Evolutionary conservation across 176 grass and related monocot genomes (phyloP).

Genomic region (Ensete glaucum): DNA sequence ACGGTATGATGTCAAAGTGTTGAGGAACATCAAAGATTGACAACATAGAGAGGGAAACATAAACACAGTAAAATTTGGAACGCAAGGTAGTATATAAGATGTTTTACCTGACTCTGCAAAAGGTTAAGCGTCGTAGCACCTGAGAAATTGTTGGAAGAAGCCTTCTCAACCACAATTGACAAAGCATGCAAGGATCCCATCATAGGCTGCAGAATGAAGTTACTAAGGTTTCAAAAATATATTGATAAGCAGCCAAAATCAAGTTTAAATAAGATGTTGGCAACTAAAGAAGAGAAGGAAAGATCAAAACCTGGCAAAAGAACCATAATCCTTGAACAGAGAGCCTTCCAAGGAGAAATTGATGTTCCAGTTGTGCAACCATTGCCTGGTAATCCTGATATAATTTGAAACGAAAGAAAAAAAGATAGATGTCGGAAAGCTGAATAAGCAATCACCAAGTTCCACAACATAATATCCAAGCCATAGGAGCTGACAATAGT

Average conservation of each 20-base stretch:
- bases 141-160: slow-evolving; percentile 50
- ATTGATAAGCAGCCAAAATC: too few species aligned
- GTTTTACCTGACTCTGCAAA: slow-evolving; percentile 71
- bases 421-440: slow-evolving; percentile 1
- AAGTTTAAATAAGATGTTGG: background rate
- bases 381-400: slow-evolving; percentile 94
- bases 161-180: slow-evolving; percentile 71
- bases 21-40: background rate
- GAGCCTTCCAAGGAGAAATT: slow-evolving; percentile 77
- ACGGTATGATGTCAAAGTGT: background rate
- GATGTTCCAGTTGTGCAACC: slow-evolving; percentile 93
- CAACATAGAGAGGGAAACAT: background rate
- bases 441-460: slow-evolving; percentile 17
- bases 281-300: slow-evolving; percentile 15
- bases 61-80: background rate
- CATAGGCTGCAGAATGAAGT: slow-evolving; percentile 52
- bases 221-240: background rate
- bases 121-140: slow-evolving; percentile 91
- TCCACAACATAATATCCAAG: background rate
- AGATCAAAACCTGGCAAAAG: slow-evolving; percentile 73
- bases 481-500: background rate
- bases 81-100: background rate
- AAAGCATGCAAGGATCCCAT: slow-evolving; percentile 90
- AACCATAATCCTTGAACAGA: slow-evolving; percentile 91
- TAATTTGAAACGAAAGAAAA: slow-evolving; percentile 8